A percentile compares a stretch with the other conserved stretches of the same genome.
These are phyloP conservation scores for Eucalyptus pauciflora DNA, from an alignment of 345 rosid genomes.

Conservation along the genomic window DNA sequence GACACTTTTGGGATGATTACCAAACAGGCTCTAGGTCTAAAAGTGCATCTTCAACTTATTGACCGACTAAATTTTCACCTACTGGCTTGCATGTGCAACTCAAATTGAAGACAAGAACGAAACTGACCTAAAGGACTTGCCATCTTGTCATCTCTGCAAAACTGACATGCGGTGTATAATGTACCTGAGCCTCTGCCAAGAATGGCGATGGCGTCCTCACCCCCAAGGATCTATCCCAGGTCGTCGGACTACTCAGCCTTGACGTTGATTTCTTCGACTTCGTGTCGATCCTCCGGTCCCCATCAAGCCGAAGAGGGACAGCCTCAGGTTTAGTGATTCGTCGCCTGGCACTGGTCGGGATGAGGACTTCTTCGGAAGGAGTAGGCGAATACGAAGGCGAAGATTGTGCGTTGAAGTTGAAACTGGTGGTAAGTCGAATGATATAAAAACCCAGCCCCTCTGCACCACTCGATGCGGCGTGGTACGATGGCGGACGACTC, in stretches of 20 bases:
- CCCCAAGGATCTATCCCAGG: background rate
- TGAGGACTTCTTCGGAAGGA: background rate
- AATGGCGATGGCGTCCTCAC: background rate
- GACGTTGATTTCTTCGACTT: background rate
- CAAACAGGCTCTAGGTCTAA: too few species aligned
- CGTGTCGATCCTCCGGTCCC: background rate
- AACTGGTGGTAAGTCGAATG: background rate
- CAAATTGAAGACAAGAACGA: background rate
- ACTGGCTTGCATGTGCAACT: background rate
- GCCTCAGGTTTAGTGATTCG: background rate
- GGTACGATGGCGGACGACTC: background rate
- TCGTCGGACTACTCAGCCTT: background rate
- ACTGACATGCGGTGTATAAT: background rate
- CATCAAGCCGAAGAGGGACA: background rate
- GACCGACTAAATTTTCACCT: background rate
- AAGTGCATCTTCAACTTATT: background rate
- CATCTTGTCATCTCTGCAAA: background rate
- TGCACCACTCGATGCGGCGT: background rate
- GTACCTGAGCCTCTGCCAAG: background rate
- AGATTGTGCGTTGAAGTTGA: background rate
- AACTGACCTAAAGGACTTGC: background rate
- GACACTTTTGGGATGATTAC: too few species aligned
- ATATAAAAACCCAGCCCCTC: accelerated
- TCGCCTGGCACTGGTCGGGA: too few species aligned
- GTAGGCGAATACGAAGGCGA: background rate